Evolutionary conservation across 768 basidiomycete species (phyloP).

Genomic region (Pleurotus djamor): DNA sequence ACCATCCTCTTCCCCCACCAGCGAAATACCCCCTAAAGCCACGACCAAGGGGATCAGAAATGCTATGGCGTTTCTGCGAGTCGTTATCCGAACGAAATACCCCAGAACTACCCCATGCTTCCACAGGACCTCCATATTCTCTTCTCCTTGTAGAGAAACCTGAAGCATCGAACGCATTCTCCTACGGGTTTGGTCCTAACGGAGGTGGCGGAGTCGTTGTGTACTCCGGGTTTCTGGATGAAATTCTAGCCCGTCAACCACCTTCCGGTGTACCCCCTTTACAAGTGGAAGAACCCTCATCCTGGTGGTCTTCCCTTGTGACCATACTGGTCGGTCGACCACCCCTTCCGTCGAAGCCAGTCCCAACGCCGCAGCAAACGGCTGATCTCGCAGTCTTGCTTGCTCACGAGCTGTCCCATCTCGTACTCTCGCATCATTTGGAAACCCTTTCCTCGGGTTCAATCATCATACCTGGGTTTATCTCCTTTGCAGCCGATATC

Average conservation of each 20-base stretch:
- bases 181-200: constrained; percentile 92
- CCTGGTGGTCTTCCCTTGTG: constrained; percentile 50
- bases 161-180: constrained; percentile 87
- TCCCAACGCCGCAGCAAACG: constrained; percentile 80
- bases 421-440: constrained; percentile 87
- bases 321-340: constrained; percentile 36
- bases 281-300: constrained; percentile 21
- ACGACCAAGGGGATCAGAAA: constrained; percentile 75
- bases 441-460: constrained; percentile 87
- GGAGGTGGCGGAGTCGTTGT: constrained; percentile 93
- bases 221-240: constrained; percentile 91
- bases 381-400: constrained; percentile 87
- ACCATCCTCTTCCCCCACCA: constrained; percentile 74
- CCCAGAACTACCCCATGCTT: constrained; percentile 46
- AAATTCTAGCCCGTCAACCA: constrained; percentile 60
- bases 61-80: constrained; percentile 57
- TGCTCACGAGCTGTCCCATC: constrained; percentile 91
- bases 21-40: constrained; percentile 81
- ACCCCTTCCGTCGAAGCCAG: constrained; percentile 33
- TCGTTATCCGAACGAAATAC: constrained; percentile 41
- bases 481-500: constrained; percentile 77
- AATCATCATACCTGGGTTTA: constrained; percentile 76
- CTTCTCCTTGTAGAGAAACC: constrained; percentile 87
- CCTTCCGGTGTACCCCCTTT: constrained; percentile 13
- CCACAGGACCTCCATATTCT: constrained; percentile 86